Evolutionary conservation across 1,284 basidiomycete species (phyloP), one percentile per base, ranked within the genome.

Genomic region (Sphaerobolus stellatus): DNA sequence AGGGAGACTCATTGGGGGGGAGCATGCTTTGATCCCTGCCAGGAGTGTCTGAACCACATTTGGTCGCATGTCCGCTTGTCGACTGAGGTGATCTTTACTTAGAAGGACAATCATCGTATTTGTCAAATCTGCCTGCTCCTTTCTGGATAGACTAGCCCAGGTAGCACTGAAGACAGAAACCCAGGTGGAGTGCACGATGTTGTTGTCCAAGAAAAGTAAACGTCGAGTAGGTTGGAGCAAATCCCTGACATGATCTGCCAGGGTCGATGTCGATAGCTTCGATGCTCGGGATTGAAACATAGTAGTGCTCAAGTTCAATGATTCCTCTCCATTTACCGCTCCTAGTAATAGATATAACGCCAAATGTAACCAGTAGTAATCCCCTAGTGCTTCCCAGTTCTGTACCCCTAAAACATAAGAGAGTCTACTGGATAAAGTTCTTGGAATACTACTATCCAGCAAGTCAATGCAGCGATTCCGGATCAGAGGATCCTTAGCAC

Each of bases 11-110:
- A 97, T 86, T 0, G 91, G 82, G 14, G 96, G 94, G 22, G 79
- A 83, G 69, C 95, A 98, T 33, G 87, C 84, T 40, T 91, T 83
- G 31, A 94, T 80, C 4, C 93, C 94, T 25, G 84, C 82, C 22
- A 99, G 83, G 34, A 99, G 77, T 0, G 93, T 94, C 69, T 98
- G 92, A 51, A 99, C 85, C 56, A 98, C 85, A 66, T 99, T 99
- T 13, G 96, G 96, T n/a, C 94, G 87, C 63, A 91, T 71, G 54
- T 95, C 89, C 20, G 88, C 83, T 72, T 98, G 95, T 63, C 87
- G 88, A 62, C 89, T 81, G 66, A 98, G 92, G 68, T 94, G 95
- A 60, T 99, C 96, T 68, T 94, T 95, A 69, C 92, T 90, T 53
- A 99, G 79, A 34, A 98, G 79, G 57, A 87, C 86, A 66, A 97